These are phyloP conservation scores for Aristolochia contorta DNA, from an alignment of 164 flowering plant species.

Conservation along the genomic window DNA sequence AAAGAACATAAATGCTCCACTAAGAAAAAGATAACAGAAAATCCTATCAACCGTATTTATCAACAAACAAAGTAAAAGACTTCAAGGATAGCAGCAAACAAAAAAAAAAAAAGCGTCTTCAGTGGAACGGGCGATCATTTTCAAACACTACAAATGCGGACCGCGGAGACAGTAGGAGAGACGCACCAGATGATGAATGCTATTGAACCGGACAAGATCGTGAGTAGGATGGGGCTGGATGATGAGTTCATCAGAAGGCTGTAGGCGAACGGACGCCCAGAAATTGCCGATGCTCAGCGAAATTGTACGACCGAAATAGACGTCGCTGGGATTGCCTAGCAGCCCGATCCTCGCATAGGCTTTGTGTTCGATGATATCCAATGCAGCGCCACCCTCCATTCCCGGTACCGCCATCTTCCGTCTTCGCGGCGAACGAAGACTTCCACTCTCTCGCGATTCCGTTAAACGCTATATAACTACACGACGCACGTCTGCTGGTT, in stretches of 20 bases:
- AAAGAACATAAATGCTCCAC: neutral
- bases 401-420: neutral
- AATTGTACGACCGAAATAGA: constrained; percentile 71
- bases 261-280: constrained; percentile 62
- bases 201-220: constrained; percentile 67
- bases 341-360: constrained; percentile 69
- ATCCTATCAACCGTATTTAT: neutral
- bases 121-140: too few relatives aligned
- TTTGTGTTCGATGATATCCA: constrained; percentile 44
- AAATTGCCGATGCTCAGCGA: constrained; percentile 70
- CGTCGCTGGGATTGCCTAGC: constrained; percentile 90
- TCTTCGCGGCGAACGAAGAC: neutral
- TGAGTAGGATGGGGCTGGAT: constrained; percentile 70
- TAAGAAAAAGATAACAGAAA: neutral
- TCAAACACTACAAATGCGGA: neutral
- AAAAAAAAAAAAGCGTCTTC: too few relatives aligned
- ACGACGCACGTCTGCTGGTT: too few relatives aligned
- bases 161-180: neutral
- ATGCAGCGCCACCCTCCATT: neutral
- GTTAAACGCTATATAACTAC: too few relatives aligned
- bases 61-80: too few relatives aligned
- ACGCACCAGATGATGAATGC: constrained; percentile 50
- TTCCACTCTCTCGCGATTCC: too few relatives aligned
- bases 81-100: too few relatives aligned
- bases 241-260: constrained; percentile 60